phyloP scores from a whole-genome alignment of 495 filamentous ascomycete species.

The Penicillium ucsense region DNA sequence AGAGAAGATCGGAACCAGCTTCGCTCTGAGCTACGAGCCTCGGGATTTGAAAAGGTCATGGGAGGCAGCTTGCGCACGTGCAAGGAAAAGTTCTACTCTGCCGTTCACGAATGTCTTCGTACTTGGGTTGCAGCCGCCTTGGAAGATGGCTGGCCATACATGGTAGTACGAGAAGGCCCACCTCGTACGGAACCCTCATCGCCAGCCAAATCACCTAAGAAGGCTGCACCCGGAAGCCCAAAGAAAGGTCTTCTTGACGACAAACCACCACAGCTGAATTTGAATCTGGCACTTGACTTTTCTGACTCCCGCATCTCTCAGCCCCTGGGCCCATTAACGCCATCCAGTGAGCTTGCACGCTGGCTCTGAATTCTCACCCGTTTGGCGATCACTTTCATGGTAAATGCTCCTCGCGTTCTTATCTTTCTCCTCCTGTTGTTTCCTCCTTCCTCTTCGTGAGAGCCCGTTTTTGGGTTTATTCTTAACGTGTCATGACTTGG shows the following conservation, averaged over 20 bases:
- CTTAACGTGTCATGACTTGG: conserved; percentile 19
- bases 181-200: conserved; percentile 31
- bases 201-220: conserved; percentile 34
- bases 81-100: conserved; percentile 93
- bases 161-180: conserved; percentile 65
- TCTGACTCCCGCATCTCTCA: conserved; percentile 12
- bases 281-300: conserved; percentile 30
- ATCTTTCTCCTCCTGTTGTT: conserved; percentile 9
- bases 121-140: conserved; percentile 82
- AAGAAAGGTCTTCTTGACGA: conserved; percentile 33
- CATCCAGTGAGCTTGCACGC: conserved; percentile 25
- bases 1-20: conserved; percentile 65
- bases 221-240: conserved; percentile 24
- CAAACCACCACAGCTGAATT: conserved; percentile 31
- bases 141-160: conserved; percentile 80
- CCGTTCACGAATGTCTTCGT: conserved; percentile 77
- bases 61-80: conserved; percentile 76
- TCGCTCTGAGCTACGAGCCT: conserved; percentile 65
- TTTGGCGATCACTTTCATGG: conserved; percentile 1
- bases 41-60: conserved; percentile 87
- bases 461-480: no score
- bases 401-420: conserved; percentile 16
- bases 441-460: background rate
- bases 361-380: conserved; percentile 24
- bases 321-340: conserved; percentile 9